Percentiles rank a stretch among this genome's conserved stretches.
These are phyloP conservation scores for Logfia minima DNA, from an alignment of 129 eudicot species.

Conservation along the genomic window DNA sequence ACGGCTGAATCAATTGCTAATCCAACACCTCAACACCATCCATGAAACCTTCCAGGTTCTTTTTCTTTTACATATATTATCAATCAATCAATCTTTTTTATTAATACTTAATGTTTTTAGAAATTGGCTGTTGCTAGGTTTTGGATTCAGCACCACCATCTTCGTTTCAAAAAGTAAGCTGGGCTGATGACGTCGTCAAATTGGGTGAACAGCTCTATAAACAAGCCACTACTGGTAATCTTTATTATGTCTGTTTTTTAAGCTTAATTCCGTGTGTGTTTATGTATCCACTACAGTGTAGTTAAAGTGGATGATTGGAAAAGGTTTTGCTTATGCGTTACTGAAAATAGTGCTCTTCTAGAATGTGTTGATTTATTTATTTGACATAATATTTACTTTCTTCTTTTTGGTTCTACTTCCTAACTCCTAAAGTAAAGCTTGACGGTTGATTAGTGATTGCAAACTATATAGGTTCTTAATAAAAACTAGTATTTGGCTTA, in stretches of 20 bases:
- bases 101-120: neutral
- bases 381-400: too few relatives aligned
- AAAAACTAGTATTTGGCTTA: neutral
- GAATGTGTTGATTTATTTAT: too few relatives aligned
- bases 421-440: neutral
- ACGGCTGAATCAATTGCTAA: conserved; percentile 41
- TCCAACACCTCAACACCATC: conserved; percentile 57
- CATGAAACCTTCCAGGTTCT: conserved; percentile 84
- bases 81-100: neutral
- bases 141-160: conserved; percentile 74
- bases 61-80: neutral
- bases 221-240: conserved; percentile 76
- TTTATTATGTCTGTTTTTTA: neutral
- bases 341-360: too few relatives aligned
- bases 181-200: conserved; percentile 67
- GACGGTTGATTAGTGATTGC: neutral
- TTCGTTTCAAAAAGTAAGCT: conserved; percentile 59
- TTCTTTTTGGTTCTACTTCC: neutral
- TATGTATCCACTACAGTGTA: neutral
- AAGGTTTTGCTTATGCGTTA: too few relatives aligned
- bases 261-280: neutral
- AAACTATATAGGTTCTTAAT: too few relatives aligned
- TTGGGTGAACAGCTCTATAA: conserved; percentile 79
- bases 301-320: neutral
- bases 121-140: conserved; percentile 34